These are phyloP conservation scores for Hymenotorrendiella dingleyae DNA, from an alignment of 2,329 filamentous ascomycete species.

Conservation along the genomic window DNA sequence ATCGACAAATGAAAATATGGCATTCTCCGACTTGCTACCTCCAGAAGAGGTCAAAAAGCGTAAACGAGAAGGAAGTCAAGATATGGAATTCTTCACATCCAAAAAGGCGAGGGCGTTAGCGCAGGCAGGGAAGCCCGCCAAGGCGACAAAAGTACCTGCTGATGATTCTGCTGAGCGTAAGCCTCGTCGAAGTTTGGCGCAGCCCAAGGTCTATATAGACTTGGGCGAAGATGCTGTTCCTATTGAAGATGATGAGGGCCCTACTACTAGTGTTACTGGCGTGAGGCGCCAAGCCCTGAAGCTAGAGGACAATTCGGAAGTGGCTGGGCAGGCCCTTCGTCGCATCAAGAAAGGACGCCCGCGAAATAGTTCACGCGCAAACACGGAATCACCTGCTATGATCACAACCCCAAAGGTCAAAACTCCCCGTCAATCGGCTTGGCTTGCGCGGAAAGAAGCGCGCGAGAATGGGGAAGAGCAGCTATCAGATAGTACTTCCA, in stretches of 20 bases:
- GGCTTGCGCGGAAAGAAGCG: conserved; percentile 25
- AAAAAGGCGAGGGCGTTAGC: conserved; percentile 20
- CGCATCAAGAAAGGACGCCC: conserved; percentile 11
- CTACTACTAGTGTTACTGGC: conserved; percentile 3
- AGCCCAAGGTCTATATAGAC: conserved; percentile 21
- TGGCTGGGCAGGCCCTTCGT: conserved; percentile 20
- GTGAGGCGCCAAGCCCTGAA: conserved; percentile 4
- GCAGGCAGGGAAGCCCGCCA: conserved; percentile 11
- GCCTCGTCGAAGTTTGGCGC: conserved; percentile 16
- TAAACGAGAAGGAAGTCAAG: conserved; percentile 16
- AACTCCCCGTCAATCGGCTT: conserved; percentile 22
- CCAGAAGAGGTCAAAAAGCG: conserved; percentile 17
- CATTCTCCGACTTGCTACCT: conserved; percentile 21
- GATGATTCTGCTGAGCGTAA: conserved; percentile 13
- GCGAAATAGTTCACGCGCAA: conserved; percentile 5
- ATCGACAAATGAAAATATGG: conserved; percentile 16
- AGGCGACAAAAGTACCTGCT: background rate
- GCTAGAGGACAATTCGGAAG: conserved; percentile 12
- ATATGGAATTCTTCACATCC: conserved; percentile 25
- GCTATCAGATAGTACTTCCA: background rate
- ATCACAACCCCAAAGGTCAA: conserved; percentile 13
- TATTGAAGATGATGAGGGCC: conserved; percentile 20
- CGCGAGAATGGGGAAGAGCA: conserved; percentile 10
- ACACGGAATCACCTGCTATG: background rate
- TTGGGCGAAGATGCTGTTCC: conserved; percentile 22